Conservation (phyloP, 1,139 yeast genomes). For the Hansenula lynferdii region DNA sequence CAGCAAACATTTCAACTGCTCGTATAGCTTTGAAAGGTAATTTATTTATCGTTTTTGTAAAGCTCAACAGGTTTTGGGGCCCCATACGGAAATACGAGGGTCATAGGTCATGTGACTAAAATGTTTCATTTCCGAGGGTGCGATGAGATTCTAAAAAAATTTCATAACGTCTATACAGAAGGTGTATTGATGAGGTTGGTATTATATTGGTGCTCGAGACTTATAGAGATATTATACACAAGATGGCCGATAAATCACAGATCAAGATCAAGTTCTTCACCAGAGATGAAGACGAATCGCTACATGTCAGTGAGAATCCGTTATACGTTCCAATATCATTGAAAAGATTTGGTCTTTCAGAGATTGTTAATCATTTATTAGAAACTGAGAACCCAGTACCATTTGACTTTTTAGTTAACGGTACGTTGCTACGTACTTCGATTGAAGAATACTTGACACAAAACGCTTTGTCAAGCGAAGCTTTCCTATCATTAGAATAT, state of each 20-base stretch:
- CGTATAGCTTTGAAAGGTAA: no score
- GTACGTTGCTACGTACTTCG: slow-evolving; percentile 71
- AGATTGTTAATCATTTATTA: slow-evolving; percentile 86
- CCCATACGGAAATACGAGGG: no score
- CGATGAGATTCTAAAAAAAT: slow-evolving; percentile 2
- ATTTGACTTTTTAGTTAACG: slow-evolving; percentile 88
- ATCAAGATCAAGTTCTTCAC: slow-evolving; percentile 82
- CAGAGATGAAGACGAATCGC: slow-evolving; percentile 69
- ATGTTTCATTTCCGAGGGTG: neutral
- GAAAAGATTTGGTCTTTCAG: slow-evolving; percentile 89
- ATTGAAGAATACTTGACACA: slow-evolving; percentile 72
- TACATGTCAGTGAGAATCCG: slow-evolving; percentile 78
- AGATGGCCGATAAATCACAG: slow-evolving; percentile 37
- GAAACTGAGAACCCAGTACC: slow-evolving; percentile 62
- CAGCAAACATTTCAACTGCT: no score
- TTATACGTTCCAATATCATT: slow-evolving; percentile 81
- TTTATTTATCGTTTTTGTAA: neutral
- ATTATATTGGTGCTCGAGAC: no score
- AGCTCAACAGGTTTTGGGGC: neutral
- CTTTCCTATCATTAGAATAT: slow-evolving; percentile 76
- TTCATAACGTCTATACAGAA: neutral
- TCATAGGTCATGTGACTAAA: neutral
- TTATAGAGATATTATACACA: no score
- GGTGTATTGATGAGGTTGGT: no score
- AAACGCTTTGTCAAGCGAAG: slow-evolving; percentile 81